Conservation (phyloP, 257 asterid species). For the Lavandula angustifolia region DNA sequence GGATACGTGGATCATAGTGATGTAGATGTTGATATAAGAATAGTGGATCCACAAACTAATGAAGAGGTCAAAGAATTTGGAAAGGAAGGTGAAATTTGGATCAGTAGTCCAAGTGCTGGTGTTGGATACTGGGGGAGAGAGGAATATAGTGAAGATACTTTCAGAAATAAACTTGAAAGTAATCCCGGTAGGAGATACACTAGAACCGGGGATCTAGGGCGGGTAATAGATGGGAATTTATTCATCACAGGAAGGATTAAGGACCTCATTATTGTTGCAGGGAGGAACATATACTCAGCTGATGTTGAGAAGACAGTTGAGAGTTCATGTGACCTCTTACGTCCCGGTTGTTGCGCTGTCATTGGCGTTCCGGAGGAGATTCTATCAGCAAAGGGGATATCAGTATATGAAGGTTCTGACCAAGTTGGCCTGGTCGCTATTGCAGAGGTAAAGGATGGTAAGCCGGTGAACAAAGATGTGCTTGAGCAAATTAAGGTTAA, state of each 20-base stretch:
- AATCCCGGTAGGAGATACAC: constrained; percentile 51
- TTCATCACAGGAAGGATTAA: constrained; percentile 86
- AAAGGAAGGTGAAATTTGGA: constrained; percentile 86
- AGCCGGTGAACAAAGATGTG: constrained; percentile 50
- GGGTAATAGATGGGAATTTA: constrained; percentile 56
- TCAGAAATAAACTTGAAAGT: constrained; percentile 41
- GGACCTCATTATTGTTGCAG: constrained; percentile 84
- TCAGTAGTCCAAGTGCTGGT: constrained; percentile 80
- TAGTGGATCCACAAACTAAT: constrained; percentile 62
- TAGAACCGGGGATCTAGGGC: constrained; percentile 75
- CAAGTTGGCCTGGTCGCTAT: constrained; percentile 79
- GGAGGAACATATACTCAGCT: constrained; percentile 75
- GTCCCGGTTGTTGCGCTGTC: constrained; percentile 87
- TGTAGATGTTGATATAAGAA: constrained; percentile 56
- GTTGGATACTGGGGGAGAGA: constrained; percentile 74
- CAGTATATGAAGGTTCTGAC: constrained; percentile 58
- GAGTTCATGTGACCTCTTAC: constrained; percentile 66
- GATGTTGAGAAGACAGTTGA: constrained; percentile 87
- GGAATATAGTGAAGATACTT: constrained; percentile 54
- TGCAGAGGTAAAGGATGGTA: constrained; percentile 74
- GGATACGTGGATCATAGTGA: constrained; percentile 51
- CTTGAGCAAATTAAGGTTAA: constrained; percentile 50
- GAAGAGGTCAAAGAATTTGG: constrained; percentile 50
- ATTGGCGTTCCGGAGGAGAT: constrained; percentile 81
- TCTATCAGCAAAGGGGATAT: constrained; percentile 60